phyloP scores from a whole-genome alignment of 2,329 filamentous ascomycete genomes.

The Neocatenulostroma microsporum region DNA sequence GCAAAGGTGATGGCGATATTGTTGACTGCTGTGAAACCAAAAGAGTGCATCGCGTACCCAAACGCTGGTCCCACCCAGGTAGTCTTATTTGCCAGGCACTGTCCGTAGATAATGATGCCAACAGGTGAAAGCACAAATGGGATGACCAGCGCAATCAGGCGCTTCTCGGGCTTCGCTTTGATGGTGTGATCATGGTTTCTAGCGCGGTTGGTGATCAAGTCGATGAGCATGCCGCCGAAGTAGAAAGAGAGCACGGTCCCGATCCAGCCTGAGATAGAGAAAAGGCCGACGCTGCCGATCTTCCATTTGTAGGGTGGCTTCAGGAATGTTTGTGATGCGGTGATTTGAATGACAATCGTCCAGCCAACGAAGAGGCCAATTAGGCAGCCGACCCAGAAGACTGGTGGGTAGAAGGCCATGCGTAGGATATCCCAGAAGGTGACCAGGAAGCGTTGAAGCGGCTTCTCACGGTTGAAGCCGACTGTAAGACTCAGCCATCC shows the following conservation, averaged over 20 bases:
- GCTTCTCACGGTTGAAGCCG: slow-evolving; percentile 13
- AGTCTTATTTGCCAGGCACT: slow-evolving; percentile 16
- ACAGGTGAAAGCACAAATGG: slow-evolving; percentile 23
- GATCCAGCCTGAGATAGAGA: slow-evolving; percentile 20
- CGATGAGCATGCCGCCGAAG: slow-evolving; percentile 25
- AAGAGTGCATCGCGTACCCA: slow-evolving; percentile 26
- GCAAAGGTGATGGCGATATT: slow-evolving; percentile 25
- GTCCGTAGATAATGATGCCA: slow-evolving; percentile 27
- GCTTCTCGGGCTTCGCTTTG: slow-evolving; percentile 19
- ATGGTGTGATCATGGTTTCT: slow-evolving; percentile 10
- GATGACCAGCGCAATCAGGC: slow-evolving; percentile 20
- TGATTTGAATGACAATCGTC: slow-evolving; percentile 23
- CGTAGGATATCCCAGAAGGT: slow-evolving; percentile 17
- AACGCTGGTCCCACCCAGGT: slow-evolving; percentile 19
- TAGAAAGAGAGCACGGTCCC: slow-evolving; percentile 17
- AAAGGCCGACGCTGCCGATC: slow-evolving; percentile 16
- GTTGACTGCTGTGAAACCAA: slow-evolving; percentile 23
- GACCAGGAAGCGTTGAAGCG: slow-evolving; percentile 10
- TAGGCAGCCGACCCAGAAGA: slow-evolving; percentile 17
- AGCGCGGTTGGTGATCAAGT: slow-evolving; percentile 24
- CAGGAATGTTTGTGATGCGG: slow-evolving; percentile 15
- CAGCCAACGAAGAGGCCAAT: slow-evolving; percentile 23
- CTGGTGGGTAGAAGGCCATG: slow-evolving; percentile 20
- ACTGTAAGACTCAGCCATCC: slow-evolving; percentile 14
- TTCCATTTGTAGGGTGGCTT: slow-evolving; percentile 16